Percentiles rank a stretch among this genome's conserved stretches.
These are phyloP conservation scores for Aspergillus viridinutans DNA, from an alignment of 2,329 filamentous ascomycete genomes.

Conservation along the genomic window DNA sequence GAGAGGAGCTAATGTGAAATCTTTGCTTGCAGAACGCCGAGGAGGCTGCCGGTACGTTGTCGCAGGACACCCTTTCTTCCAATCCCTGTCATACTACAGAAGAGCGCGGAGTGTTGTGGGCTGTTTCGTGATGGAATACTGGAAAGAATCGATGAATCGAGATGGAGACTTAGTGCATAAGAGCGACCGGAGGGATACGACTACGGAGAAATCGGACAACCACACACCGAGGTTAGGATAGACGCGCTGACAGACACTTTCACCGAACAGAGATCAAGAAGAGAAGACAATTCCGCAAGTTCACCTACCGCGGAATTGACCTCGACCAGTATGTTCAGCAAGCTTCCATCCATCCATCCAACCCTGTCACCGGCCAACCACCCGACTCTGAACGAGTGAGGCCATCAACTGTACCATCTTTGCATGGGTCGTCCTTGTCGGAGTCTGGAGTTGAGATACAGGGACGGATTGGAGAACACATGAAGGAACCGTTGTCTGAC, in stretches of 20 bases:
- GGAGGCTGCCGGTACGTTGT: conserved; percentile 75
- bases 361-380: conserved; percentile 2
- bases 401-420: conserved; percentile 4
- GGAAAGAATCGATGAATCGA: conserved; percentile 9
- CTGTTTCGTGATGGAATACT: conserved; percentile 3
- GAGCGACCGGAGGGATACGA: conserved; percentile 3
- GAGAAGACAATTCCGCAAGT: conserved; percentile 99
- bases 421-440: conserved; percentile 3
- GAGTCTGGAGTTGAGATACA: conserved; percentile 5
- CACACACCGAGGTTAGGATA: conserved; percentile 12
- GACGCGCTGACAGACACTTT: conserved; percentile 28
- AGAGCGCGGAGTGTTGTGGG: conserved; percentile 3
- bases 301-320: conserved; percentile 98
- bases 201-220: conserved; percentile 5
- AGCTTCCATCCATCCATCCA: conserved; percentile 3
- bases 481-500: conserved; percentile 26
- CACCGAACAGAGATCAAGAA: conserved; percentile 82
- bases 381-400: conserved; percentile 14
- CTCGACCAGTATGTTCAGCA: conserved; percentile 83
- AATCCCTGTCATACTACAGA: conserved; percentile 11
- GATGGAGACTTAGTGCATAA: conserved; percentile 17
- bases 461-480: background rate
- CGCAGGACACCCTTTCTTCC: conserved; percentile 16
- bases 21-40: conserved; percentile 71
- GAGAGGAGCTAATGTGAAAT: conserved; percentile 31